A percentile compares a stretch with the other conserved stretches of the same genome.
Evolutionary conservation across 2,329 filamentous ascomycete species (phyloP).

Genomic region (Penicillium sp.): DNA sequence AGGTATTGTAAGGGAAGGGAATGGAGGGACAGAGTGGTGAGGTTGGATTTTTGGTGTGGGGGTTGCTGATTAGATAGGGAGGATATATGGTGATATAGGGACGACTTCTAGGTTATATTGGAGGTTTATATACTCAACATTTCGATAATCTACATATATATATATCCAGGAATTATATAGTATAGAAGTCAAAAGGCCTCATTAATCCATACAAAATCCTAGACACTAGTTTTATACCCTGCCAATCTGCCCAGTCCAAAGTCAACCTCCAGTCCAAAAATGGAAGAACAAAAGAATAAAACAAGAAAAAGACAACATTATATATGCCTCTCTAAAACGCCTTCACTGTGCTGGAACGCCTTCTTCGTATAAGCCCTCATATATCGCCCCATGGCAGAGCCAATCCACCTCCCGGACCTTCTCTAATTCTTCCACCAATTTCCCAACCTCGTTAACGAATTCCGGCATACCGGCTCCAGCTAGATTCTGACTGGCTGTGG

Average conservation of each 20-base stretch:
- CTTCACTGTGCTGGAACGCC: slow-evolving; percentile 14
- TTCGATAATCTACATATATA: neutral
- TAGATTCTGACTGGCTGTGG: slow-evolving; percentile 51
- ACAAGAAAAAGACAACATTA: slow-evolving; percentile 3
- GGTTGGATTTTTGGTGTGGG: slow-evolving; percentile 6
- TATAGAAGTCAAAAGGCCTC: neutral
- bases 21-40: neutral
- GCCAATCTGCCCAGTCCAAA: slow-evolving; percentile 9
- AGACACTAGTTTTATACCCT: slow-evolving; percentile 1
- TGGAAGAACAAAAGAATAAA: neutral
- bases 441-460: slow-evolving; percentile 52
- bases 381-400: slow-evolving; percentile 49
- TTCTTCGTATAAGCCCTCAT: slow-evolving; percentile 44
- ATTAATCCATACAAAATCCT: neutral
- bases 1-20: slow-evolving; percentile 4
- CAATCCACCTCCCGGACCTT: slow-evolving; percentile 53
- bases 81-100: neutral
- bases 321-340: slow-evolving; percentile 7
- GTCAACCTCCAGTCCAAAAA: neutral
- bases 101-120: neutral
- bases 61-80: slow-evolving; percentile 9
- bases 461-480: slow-evolving; percentile 54
- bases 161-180: neutral
- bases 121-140: neutral
- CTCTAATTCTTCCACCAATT: slow-evolving; percentile 51